Evolutionary conservation across 768 basidiomycete genomes (phyloP), one percentile per base, ranked within the genome.

Genomic region (Naganishia vishniacii): DNA sequence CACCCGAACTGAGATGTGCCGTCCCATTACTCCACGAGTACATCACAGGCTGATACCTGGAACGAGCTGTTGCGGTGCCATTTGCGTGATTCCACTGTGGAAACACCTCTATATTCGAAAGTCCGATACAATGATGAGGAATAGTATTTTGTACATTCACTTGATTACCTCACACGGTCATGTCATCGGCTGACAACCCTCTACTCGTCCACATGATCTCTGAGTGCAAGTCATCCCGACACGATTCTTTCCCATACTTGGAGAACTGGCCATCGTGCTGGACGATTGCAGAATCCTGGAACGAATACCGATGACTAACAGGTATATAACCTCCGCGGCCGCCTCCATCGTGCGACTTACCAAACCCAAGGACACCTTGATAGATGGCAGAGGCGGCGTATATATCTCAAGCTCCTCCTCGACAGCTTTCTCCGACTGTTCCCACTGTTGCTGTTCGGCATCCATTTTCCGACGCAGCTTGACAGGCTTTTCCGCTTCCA

Each of bases 281-380:
- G 26, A 32, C 41, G 20, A 64, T 48, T 7, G 53, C 51, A 12
- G 34, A 40, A n/a, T 64, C 63, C 63, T 64, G 31, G n/a, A 51
- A 47, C 37, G 29, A n/a, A n/a, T n/a, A n/a, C n/a, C n/a, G n/a
- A n/a, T n/a, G n/a, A n/a, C n/a, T n/a, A n/a, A n/a, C n/a, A n/a
- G n/a, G n/a, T n/a, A n/a, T n/a, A n/a, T n/a, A n/a, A n/a, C n/a
- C n/a, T n/a, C n/a, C n/a, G n/a, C n/a, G n/a, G 51, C 16, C 13
- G 7, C 23, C n/a, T n/a, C n/a, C n/a, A n/a, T n/a, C n/a, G 34
- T 18, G 28, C 12, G 16, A 66, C 65, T 56, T 59, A 66, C 65
- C 34, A 61, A 40, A 41, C 65, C 65, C 11, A 66, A 49, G 25
- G 65, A 61, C 3, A 66, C 56, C 46, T 66, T 58, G 49, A 66